These are phyloP conservation scores for Pythium sp. DNA, from an alignment of 352 stramenopile species.

Conservation along the genomic window DNA sequence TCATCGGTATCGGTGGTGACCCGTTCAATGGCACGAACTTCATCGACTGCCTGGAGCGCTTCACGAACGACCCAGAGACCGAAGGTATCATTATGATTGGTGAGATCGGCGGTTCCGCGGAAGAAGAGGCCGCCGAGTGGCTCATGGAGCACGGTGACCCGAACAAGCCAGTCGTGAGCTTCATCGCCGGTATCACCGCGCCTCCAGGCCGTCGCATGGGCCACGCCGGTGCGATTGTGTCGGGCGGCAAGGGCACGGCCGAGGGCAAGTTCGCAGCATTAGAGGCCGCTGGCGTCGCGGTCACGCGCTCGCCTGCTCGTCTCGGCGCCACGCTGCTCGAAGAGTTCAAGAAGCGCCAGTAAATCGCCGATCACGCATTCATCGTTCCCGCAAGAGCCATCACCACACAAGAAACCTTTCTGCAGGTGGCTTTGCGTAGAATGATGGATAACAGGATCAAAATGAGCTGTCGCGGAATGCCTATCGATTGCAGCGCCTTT, in stretches of 20 bases:
- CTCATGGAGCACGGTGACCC: constrained; percentile 96
- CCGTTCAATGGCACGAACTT: constrained; percentile 99
- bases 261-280: constrained; percentile 97
- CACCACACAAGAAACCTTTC: neutral
- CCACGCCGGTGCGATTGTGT: constrained; percentile 99
- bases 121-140: constrained; percentile 99
- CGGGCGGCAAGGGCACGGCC: constrained; percentile 97
- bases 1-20: constrained; percentile 99
- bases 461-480: neutral
- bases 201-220: constrained; percentile 98
- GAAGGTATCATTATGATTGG: constrained; percentile 99
- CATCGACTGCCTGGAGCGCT: constrained; percentile 99
- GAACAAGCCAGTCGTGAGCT: constrained; percentile 99
- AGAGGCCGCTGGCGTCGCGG: constrained; percentile 92
- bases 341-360: constrained; percentile 87
- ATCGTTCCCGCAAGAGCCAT: neutral
- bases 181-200: constrained; percentile 98
- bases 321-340: constrained; percentile 97
- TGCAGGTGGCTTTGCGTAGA: neutral
- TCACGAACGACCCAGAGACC: constrained; percentile 99
- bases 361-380: constrained; percentile 15
- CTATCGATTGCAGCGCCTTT: neutral
- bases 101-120: constrained; percentile 98
- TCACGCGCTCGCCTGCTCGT: constrained; percentile 95
- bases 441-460: neutral